Evolutionary conservation across 352 stramenopile species (phyloP), one percentile per base, ranked within the genome.

Genomic region (Globisporangium parvum): DNA sequence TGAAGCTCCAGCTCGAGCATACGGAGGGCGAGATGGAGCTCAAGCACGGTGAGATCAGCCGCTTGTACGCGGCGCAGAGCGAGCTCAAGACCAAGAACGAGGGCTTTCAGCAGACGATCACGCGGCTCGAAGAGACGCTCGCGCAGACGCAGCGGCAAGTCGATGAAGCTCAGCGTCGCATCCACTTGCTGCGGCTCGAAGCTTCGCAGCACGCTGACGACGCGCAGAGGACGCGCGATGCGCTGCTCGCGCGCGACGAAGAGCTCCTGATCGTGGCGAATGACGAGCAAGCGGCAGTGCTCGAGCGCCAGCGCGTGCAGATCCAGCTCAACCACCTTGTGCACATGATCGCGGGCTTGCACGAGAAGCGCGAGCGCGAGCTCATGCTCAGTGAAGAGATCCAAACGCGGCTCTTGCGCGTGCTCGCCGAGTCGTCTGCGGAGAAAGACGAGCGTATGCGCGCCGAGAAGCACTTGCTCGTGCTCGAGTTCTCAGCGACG

Each of bases 1-100:
- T 87, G 70, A 82, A 80, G 50, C 63, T 90, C 18, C 77, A 90
- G 62, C 55, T 85, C 15, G 77, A 88, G 55, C 80, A 87, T 44
- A 71, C 63, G 0, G 73, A 84, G 20, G 65, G 71, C 18, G 80
- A 90, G 47, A 85, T 88, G 56, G 80, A 81, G 55, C 55, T 90
- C 33, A 90, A 90, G 59, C 77, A 86, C 47, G 80, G 75, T 21
- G 80, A 90, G 48, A 87, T 88, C 40, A 66, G 69, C 26, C 63
- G 80, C 4, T 64, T 90, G 12, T 63, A 87, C 24, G 66, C 69
- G 2, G 49, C 53, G 10, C 73, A 85, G 14, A 75, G 53, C 15
- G 80, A 90, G 26, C 59, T 87, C 14, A 81, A 77, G 55, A 65
- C 73, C 55, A 85, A 84, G n/a, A 77, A 73, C 21, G 73, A 84